Base-by-base conservation (phyloP, 805 yeast species). In the Pichia thaimueangensis region DNA sequence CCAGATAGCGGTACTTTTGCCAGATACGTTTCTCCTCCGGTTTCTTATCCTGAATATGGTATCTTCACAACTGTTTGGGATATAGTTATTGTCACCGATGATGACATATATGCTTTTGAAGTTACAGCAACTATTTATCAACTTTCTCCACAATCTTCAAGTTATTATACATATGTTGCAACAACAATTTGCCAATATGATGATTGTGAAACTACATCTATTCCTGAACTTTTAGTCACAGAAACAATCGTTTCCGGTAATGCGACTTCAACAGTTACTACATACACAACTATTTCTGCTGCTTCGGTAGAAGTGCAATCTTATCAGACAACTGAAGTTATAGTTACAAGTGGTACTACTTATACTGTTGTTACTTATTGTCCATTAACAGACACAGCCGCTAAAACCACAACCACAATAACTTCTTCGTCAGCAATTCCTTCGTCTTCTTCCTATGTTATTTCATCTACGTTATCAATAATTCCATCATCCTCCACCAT, bases 281-380 rank as follows among this genome's bases (percentile, higher is more conserved):
- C 48, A 8, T 45, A 39, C 21, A 11, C 30, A 4, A 11, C 43
- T 2, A 27, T 47, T 20, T 25, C 38, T 12, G 32, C 21, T 12
- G 33, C 19, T 7, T 17, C 41, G 6, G 23, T 10, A 1, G 8
- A 37, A 16, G 25, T 45, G 21, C 42, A 44, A 17, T 35, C 43
- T 3, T 34, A 32, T n/a, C 17, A n/a, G 19, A 49, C 52, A 24
- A 45, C 52, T 15, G 49, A 46, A 21, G 37, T 42, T 23, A 36
- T 45, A 2, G 43, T 45, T 17, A 33, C 47, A 29, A 37, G 43
- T 30, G 57, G 56, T 19, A 30, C 22, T 2, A 36, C 47, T 12
- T 45, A 49, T 9, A 44, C 30, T 16, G 40, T 53, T 11, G 51
- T 55, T 3, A 51, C 55, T 6, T 47, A 47, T 25, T 45, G 51